phyloP scores from a whole-genome alignment of 2,329 filamentous ascomycete species.

The Aspergillus brasiliensis region DNA sequence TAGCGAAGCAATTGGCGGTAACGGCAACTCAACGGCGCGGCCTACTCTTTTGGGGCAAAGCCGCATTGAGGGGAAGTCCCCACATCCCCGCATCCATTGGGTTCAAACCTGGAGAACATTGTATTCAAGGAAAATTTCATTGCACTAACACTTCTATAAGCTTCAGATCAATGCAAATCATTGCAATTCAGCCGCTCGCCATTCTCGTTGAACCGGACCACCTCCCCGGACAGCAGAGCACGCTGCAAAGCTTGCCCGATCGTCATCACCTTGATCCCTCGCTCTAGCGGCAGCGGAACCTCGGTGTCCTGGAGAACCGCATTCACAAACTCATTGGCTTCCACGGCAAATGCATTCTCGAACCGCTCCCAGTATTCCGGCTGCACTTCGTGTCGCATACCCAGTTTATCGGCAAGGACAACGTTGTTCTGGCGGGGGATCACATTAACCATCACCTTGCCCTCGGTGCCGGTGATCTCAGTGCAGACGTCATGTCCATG shows the following conservation, averaged over 20 bases:
- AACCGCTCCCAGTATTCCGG: conserved; percentile 45
- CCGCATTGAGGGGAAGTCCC: neutral
- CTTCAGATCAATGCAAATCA: neutral
- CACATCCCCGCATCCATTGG: neutral
- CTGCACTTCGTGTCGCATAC: conserved; percentile 41
- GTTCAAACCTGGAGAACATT: neutral
- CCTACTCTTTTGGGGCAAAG: neutral
- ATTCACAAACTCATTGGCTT: conserved; percentile 44
- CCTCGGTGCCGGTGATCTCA: conserved; percentile 32
- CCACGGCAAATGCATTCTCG: conserved; percentile 43
- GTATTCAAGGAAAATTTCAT: neutral
- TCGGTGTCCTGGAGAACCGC: conserved; percentile 39
- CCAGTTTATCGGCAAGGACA: conserved; percentile 33
- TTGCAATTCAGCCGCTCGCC: conserved; percentile 20
- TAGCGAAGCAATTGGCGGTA: neutral
- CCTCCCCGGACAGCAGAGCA: conserved; percentile 20
- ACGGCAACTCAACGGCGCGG: neutral
- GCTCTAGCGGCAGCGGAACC: conserved; percentile 39
- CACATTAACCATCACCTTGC: conserved; percentile 23
- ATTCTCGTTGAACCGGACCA: conserved; percentile 36
- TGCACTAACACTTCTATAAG: neutral
- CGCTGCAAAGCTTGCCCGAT: conserved; percentile 37
- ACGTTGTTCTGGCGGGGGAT: conserved; percentile 32
- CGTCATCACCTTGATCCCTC: conserved; percentile 38
- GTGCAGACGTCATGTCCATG: conserved; percentile 40